A percentile compares a stretch with the other conserved stretches of the same genome.
phyloP scores from a whole-genome alignment of 352 stramenopile genomes.

The Pythium folliculosum region DNA sequence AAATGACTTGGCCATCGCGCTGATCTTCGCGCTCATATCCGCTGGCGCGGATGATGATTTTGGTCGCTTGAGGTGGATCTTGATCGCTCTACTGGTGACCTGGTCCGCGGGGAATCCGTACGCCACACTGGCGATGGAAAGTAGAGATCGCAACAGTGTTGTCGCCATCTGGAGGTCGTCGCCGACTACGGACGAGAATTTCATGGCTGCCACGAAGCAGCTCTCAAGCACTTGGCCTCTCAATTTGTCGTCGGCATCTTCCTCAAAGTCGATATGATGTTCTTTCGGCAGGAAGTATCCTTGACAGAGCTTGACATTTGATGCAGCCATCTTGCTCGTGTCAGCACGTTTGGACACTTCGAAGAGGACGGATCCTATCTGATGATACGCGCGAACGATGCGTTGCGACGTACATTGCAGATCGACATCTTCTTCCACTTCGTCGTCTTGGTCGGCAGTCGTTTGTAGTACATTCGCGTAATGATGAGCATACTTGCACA shows the following conservation, averaged over 20 bases:
- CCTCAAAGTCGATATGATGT: slow-evolving; percentile 12
- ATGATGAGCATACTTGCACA: slow-evolving; percentile 9
- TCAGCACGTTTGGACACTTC: background rate
- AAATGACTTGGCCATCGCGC: slow-evolving; percentile 35
- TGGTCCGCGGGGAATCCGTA: slow-evolving; percentile 19
- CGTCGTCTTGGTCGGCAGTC: background rate
- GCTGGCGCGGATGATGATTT: slow-evolving; percentile 14
- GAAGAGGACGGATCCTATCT: slow-evolving; percentile 20
- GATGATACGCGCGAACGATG: slow-evolving; percentile 20
- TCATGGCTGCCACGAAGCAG: slow-evolving; percentile 18
- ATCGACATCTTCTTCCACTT: slow-evolving; percentile 3
- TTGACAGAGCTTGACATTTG: slow-evolving; percentile 19
- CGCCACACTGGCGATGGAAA: slow-evolving; percentile 10
- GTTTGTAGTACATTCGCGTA: slow-evolving; percentile 1
- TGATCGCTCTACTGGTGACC: slow-evolving; percentile 7
- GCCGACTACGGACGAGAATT: slow-evolving; percentile 19
- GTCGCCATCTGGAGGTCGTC: slow-evolving; percentile 20
- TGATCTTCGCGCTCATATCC: slow-evolving; percentile 40
- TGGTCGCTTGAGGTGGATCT: slow-evolving; percentile 7
- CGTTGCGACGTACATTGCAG: slow-evolving; percentile 4
- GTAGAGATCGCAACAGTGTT: slow-evolving; percentile 6
- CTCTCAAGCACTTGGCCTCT: slow-evolving; percentile 22
- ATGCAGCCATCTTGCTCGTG: background rate
- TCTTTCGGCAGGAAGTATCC: slow-evolving; percentile 19
- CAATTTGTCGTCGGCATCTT: background rate